Conservation (phyloP, 805 yeast species). For the Pichia gijzeniarum region DNA sequence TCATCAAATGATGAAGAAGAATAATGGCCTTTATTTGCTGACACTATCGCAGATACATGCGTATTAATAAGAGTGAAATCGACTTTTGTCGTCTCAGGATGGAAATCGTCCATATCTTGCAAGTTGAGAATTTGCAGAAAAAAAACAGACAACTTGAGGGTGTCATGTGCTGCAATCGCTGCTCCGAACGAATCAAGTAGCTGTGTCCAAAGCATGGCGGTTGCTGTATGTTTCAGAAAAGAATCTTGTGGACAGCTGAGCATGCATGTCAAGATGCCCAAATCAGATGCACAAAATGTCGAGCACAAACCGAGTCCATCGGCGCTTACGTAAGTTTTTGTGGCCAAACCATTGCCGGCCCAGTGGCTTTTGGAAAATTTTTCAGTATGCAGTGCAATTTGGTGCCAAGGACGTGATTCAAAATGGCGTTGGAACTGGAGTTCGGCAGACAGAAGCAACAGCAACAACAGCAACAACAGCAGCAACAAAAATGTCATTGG, state of each 20-base stretch:
- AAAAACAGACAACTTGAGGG: constrained; percentile 3
- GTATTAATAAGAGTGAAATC: constrained; percentile 1
- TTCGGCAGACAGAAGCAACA: background rate
- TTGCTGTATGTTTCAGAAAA: background rate
- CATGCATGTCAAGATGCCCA: no score
- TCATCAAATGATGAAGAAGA: background rate
- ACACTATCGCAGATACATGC: no score
- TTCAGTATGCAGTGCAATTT: no score
- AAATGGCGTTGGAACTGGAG: background rate
- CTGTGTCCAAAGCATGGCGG: constrained; percentile 1
- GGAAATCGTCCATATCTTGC: constrained; percentile 2
- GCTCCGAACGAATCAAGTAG: background rate
- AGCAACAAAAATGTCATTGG: constrained; percentile 57
- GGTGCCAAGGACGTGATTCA: no score
- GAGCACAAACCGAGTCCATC: no score
- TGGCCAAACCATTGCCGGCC: no score
- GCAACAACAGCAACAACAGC: constrained; percentile 1
- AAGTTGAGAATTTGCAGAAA: constrained; percentile 1
- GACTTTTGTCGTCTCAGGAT: background rate
- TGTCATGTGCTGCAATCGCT: constrained; percentile 1
- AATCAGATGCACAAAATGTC: no score
- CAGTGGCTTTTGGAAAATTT: no score
- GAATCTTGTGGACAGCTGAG: background rate
- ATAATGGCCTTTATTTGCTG: no score
- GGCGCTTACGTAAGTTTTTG: no score